Base-by-base conservation (phyloP, 73 alveolate genomes). In the Paramecium pentaurelia region DNA sequence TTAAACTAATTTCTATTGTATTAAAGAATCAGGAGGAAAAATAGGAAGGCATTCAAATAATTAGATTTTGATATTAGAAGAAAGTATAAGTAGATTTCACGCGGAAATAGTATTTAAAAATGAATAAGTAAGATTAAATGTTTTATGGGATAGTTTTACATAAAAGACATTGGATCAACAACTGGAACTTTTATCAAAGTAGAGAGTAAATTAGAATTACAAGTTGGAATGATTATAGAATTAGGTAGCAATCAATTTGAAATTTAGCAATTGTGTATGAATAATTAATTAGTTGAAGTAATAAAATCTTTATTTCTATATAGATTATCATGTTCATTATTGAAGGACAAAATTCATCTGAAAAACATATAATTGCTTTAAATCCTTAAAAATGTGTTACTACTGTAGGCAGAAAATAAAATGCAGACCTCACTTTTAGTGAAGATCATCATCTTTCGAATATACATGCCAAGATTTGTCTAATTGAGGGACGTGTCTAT, bases 1-100 rank as follows among this genome's bases (percentile, higher is more conserved):
- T 4, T 88, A 95, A 83, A 95, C 96, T 77, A 96, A 96, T 77
- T 96, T 96, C 77, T 96, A 86, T 80, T 89, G 96, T 37, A 94
- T 96, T 8, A 96, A 96, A 30, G 97, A 93, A 44, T 70, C 86
- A 30, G 98, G 98, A 22, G 98, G 97, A 8, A 88, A 96, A 34
- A 94, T 96, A n/a, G 98, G 98, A 30, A 70, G 98, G n/a, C 97
- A 95, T 73, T 93, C 97, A 14, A 96, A 97, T 44, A 96, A 96
- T 59, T 95, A 96, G 37, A 96, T 96, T 54, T 95, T 96, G 20
- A 96, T 96, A 22, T 95, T 96, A 28, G 98, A 96, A 86, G 93
- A 94, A 64, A 94, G 94, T 64, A 96, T 96, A n/a, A 92, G 96
- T 10, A 38, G 98, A 30, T 93, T 94, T 47, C 98, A 96, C 58